Evolutionary conservation across 2,329 filamentous ascomycete genomes (phyloP), one percentile per base, ranked within the genome.

Genomic region (Xylaria sp.): DNA sequence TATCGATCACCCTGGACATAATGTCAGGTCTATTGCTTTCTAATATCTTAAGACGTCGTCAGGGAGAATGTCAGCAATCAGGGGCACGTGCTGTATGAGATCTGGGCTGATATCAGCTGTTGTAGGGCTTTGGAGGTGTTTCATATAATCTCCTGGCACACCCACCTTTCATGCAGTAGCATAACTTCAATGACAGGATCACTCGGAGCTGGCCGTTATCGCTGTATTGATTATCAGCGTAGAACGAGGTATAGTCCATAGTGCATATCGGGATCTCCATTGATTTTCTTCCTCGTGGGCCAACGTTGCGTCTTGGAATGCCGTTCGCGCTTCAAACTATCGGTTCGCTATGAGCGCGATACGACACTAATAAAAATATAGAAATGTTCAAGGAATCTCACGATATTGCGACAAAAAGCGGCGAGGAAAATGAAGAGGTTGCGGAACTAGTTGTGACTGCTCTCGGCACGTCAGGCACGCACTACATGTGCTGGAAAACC

Each of bases 401-500:
- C 34, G 63, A 74, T 32, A 75, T 74, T 50, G 51, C 77, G 39
- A 73, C 69, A 51, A 71, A 73, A 67, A 72, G 74, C 52, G 63
- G 69, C 55, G 68, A 65, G 52, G 71, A 74, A 44, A 69, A 75
- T 59, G 75, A 77, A 25, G 75, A 74, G 39, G 73, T 78, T 63
- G 73, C 75, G 12, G 75, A 78, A 59, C 72, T 79, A 23, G 74
- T 78, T 54, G 77, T 79, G n/a, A 79, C 77, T 1, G 77, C 77
- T 44, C 72, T 79, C 2, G 77, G 77, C 25, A 75, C 76, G 3
- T 65, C 70, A 39, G 77, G 77, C 34, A 71, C 74, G 32, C 76
- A 77, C 56, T 79, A 79, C 59, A 76, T 79, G 41, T 78, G 77
- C 59, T 79, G 77, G 77, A 79, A 77, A 68, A 78, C 76, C 3